phyloP scores from a whole-genome alignment of 202 grass and related monocot species.

The Cymbopogon flexuosus region DNA sequence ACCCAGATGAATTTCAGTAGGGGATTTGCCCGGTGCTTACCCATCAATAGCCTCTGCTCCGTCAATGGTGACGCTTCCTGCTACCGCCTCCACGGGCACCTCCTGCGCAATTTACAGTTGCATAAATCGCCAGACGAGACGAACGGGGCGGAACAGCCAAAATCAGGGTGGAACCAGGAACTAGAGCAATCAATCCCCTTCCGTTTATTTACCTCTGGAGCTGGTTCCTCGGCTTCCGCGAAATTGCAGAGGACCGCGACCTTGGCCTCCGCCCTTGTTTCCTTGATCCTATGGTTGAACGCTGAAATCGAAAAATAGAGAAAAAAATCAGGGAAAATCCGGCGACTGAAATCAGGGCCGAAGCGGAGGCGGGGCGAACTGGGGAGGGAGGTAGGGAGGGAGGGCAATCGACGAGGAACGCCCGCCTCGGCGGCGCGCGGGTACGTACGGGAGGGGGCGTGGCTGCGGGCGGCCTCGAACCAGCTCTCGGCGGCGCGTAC shows the following conservation, averaged over 20 bases:
- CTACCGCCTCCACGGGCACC: neutral
- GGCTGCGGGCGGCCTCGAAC: constrained; percentile 59
- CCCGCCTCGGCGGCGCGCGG: neutral
- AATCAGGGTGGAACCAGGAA: neutral
- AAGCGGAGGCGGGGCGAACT: no score
- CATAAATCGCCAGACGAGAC: neutral
- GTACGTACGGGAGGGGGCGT: constrained; percentile 68
- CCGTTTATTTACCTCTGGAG: constrained; percentile 36
- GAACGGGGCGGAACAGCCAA: neutral
- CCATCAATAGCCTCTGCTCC: neutral
- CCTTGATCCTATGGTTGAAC: constrained; percentile 64
- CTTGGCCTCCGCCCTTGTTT: constrained; percentile 48
- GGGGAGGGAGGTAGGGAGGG: neutral
- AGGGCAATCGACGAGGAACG: neutral
- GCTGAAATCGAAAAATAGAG: constrained; percentile 33
- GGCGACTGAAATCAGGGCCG: neutral
- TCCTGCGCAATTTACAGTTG: constrained; percentile 9
- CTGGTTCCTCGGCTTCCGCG: constrained; percentile 36
- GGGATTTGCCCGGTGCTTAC: constrained; percentile 5
- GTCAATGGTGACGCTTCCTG: neutral
- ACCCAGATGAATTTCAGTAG: neutral
- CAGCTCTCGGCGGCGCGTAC: constrained; percentile 60
- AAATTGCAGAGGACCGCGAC: constrained; percentile 59
- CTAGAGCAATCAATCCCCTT: neutral
- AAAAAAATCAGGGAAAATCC: neutral